phyloP scores from a whole-genome alignment of 805 yeast species.

The Brettanomyces nanus region DNA sequence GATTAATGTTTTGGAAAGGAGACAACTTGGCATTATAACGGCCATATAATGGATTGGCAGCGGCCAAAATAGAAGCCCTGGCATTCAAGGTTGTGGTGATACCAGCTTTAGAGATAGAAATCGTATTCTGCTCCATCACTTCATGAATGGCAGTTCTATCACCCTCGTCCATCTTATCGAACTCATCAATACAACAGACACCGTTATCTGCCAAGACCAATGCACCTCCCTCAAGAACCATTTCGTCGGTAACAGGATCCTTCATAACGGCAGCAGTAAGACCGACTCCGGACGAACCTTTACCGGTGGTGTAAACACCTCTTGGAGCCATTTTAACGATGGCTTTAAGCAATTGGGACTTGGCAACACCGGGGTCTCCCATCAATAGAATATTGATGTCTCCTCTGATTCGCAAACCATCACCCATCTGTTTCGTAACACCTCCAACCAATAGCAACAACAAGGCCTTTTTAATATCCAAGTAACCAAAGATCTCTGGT shows the following conservation, averaged over 20 bases:
- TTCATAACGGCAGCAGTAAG: slow-evolving; percentile 98
- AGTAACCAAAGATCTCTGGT: slow-evolving; percentile 93
- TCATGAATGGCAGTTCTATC: slow-evolving; percentile 98
- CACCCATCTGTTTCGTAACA: slow-evolving; percentile 88
- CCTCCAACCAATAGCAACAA: slow-evolving; percentile 86
- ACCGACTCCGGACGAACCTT: slow-evolving; percentile 98
- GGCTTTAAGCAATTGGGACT: slow-evolving; percentile 88
- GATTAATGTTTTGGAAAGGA: slow-evolving; percentile 90
- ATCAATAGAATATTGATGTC: slow-evolving; percentile 91
- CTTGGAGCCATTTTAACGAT: slow-evolving; percentile 91
- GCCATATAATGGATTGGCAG: slow-evolving; percentile 97
- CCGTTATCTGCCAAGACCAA: slow-evolving; percentile 95
- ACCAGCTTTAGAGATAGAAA: slow-evolving; percentile 95
- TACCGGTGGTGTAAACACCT: slow-evolving; percentile 95
- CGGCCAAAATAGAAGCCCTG: slow-evolving; percentile 89
- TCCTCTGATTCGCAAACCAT: slow-evolving; percentile 96
- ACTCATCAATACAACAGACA: slow-evolving; percentile 97
- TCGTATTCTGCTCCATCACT: slow-evolving; percentile 99
- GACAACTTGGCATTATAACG: slow-evolving; percentile 85
- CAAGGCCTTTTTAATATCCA: slow-evolving; percentile 87
- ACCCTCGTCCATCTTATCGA: slow-evolving; percentile 95
- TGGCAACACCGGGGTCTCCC: slow-evolving; percentile 99
- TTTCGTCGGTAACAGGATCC: slow-evolving; percentile 98
- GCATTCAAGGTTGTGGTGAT: slow-evolving; percentile 94
- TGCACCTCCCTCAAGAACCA: slow-evolving; percentile 98